Evolutionary conservation across 208 protist species (phyloP), one percentile per base, ranked within the genome.

Genomic region (Leishmania turanica): DNA sequence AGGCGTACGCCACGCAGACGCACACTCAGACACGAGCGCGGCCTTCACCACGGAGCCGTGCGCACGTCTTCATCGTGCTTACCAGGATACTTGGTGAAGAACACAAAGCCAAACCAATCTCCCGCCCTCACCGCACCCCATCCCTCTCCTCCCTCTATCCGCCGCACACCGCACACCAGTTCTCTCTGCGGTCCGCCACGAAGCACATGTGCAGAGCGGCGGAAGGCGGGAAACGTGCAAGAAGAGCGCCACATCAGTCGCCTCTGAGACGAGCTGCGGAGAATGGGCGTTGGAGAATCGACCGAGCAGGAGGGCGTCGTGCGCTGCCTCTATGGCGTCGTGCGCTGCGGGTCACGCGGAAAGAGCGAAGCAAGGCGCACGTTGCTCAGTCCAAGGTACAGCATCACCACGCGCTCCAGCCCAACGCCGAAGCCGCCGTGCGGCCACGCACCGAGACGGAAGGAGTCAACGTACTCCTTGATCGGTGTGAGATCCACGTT

Each of bases 351-450:
- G 89, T 99, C 99, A 80, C 99, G 95, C 31, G 99, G 99, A 96
- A 99, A 99, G 72, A 99, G 83, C 24, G 99, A 99, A 17, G 94
- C 94, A 80, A 99, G 95, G 51, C 99, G 96, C 73, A 99, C 98
- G 91, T 99, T 99, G 84, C 89, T 74, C 9, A 99, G 91, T 68
- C 99, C 99, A 13, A 99, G 93, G 91, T 99, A 99, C 37, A 99
- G 93, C 98, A 99, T 99, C 47, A 99, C 98, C 19, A 99, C 97
- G 70, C 99, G 95, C 95, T 99, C 99, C 31, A 99, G 88, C 49
- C 99, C 99, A 65, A 99, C 94, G 69, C 99, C 99, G 72, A 99
- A 99, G 65, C 99, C 99, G 79, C 94, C 99, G 89, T 99, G 99
- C 83, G 99, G 99, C 81, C 97, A 97, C 42, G 96, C 92, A 58